Evolutionary conservation across 768 basidiomycete genomes (phyloP).

Genomic region (Mycena metata): DNA sequence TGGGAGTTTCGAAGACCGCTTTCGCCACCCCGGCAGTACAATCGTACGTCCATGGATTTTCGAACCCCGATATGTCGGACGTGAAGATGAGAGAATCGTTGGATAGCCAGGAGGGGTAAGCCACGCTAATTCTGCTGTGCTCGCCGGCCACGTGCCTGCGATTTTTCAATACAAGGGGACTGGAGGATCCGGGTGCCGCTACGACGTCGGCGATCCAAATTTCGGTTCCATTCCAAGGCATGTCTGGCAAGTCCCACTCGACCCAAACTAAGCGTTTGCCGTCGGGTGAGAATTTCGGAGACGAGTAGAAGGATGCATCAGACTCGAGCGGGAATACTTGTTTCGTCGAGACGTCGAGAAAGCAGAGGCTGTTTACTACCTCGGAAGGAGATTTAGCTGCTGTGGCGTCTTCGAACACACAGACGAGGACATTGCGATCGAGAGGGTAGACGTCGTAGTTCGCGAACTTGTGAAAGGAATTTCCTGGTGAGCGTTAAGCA

Average conservation of each 20-base stretch:
- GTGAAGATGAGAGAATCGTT: conserved; percentile 73
- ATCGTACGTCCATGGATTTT: conserved; percentile 75
- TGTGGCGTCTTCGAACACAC: conserved; percentile 82
- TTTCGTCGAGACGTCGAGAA: conserved; percentile 65
- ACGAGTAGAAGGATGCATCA: conserved; percentile 81
- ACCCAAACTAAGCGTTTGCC: conserved; percentile 67
- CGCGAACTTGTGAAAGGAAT: conserved; percentile 70
- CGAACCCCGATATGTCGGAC: conserved; percentile 73
- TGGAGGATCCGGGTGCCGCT: conserved; percentile 34
- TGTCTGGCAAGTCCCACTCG: conserved; percentile 70
- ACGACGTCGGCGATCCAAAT: conserved; percentile 66
- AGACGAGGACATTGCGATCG: conserved; percentile 66
- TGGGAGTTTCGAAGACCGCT: conserved; percentile 57
- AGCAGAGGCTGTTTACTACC: conserved; percentile 68
- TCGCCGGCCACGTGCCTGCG: conserved; percentile 65
- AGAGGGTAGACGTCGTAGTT: conserved; percentile 71
- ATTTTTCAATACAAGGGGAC: conserved; percentile 52
- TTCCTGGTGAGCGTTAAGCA: conserved; percentile 49
- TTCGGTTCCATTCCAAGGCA: conserved; percentile 76
- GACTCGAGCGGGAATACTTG: conserved; percentile 59
- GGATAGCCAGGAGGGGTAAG: conserved; percentile 72
- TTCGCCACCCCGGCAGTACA: conserved; percentile 47
- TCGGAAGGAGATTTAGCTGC: conserved; percentile 57
- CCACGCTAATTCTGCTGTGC: conserved; percentile 62
- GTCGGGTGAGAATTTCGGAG: conserved; percentile 65